These are phyloP conservation scores for Xerocomus nothofagi DNA, from an alignment of 1,284 basidiomycete genomes.

Conservation along the genomic window DNA sequence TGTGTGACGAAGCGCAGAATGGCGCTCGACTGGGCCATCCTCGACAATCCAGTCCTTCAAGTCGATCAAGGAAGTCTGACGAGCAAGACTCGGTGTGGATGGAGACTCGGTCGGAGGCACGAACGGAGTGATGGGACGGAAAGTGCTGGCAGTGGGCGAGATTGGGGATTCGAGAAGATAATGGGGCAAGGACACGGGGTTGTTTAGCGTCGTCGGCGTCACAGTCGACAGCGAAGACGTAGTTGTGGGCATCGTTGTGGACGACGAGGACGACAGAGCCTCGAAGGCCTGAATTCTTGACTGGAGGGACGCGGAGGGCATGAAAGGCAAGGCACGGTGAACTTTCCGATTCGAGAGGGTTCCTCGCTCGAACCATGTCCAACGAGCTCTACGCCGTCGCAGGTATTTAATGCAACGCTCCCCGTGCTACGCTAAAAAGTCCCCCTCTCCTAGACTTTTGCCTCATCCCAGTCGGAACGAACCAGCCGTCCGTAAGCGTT, in stretches of 20 bases:
- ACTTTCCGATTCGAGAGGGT: too few species aligned
- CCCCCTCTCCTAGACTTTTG: constrained; percentile 87
- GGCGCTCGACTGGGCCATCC: constrained; percentile 45
- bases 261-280: constrained; percentile 25
- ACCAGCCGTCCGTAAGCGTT: constrained; percentile 58
- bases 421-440: too few species aligned
- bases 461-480: constrained; percentile 78
- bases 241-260: constrained; percentile 7
- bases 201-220: background rate
- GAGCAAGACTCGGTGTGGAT: constrained; percentile 52
- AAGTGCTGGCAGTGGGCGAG: constrained; percentile 41
- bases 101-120: constrained; percentile 37
- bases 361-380: constrained; percentile 26
- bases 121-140: constrained; percentile 37
- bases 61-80: constrained; percentile 67
- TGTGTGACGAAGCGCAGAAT: constrained; percentile 19
- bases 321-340: constrained; percentile 24
- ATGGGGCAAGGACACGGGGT: constrained; percentile 19
- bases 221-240: background rate
- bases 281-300: constrained; percentile 62
- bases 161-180: constrained; percentile 47
- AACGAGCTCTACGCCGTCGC: constrained; percentile 63
- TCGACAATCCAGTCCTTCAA: constrained; percentile 74
- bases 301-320: constrained; percentile 56
- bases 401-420: too few species aligned